phyloP scores from a whole-genome alignment of 345 rosid species.

The Eucalyptus erythrocorys region DNA sequence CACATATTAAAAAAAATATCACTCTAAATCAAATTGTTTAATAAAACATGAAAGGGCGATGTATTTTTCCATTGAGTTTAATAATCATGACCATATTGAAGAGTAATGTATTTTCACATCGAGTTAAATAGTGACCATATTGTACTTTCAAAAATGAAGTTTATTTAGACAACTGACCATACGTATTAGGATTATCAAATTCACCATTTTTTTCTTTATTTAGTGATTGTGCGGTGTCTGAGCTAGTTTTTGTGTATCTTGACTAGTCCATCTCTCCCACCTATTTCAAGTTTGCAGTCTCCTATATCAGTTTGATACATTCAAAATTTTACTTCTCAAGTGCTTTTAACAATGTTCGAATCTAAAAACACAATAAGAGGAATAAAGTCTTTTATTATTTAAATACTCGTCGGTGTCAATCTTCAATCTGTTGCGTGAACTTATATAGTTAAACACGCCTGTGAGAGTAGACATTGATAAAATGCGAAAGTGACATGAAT shows the following conservation, averaged over 20 bases:
- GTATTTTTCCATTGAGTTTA: neutral
- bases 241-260: neutral
- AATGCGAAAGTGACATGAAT: neutral
- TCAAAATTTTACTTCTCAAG: neutral
- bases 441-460: neutral
- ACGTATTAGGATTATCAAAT: neutral
- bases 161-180: neutral
- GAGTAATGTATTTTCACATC: neutral
- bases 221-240: neutral
- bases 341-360: neutral
- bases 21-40: neutral
- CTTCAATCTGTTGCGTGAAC: accelerated
- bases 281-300: neutral
- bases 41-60: neutral
- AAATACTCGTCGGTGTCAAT: neutral
- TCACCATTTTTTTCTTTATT: neutral
- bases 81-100: neutral
- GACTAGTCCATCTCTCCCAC: accelerated
- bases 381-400: neutral
- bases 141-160: neutral
- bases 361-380: neutral
- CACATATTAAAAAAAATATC: neutral
- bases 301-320: accelerated
- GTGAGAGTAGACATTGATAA: neutral
- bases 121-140: neutral